phyloP scores from a whole-genome alignment of 2,329 filamentous ascomycete species.

The Penicillium sp. region DNA sequence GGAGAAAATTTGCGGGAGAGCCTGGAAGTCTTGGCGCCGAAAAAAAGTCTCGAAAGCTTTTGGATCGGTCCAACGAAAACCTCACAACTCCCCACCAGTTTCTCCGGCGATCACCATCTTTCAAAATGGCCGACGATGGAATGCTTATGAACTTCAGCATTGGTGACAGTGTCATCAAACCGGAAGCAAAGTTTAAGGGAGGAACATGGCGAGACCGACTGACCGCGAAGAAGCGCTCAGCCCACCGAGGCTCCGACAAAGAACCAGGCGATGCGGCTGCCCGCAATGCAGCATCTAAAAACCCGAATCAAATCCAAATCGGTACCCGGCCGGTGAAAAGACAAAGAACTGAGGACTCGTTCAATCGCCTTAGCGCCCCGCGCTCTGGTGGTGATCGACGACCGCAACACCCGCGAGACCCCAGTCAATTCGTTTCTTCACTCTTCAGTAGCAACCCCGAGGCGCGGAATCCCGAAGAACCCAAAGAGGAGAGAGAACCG shows the following conservation, averaged over 20 bases:
- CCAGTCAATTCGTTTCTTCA: slow-evolving; percentile 75
- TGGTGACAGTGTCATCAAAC: slow-evolving; percentile 63
- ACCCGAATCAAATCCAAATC: slow-evolving; percentile 38
- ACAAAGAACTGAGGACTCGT: slow-evolving; percentile 40
- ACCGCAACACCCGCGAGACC: slow-evolving; percentile 39
- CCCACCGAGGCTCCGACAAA: slow-evolving; percentile 35
- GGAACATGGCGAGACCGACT: slow-evolving; percentile 91
- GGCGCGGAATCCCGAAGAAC: slow-evolving; percentile 57
- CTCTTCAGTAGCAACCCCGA: slow-evolving; percentile 88
- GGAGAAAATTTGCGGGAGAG: slow-evolving; percentile 33
- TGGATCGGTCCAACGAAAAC: slow-evolving; percentile 12
- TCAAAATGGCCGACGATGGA: slow-evolving; percentile 84
- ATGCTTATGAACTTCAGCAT: slow-evolving; percentile 92
- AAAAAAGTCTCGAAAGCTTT: slow-evolving; percentile 27
- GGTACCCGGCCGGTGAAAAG: slow-evolving; percentile 40
- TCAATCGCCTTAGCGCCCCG: slow-evolving; percentile 12
- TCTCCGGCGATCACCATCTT: slow-evolving; percentile 6
- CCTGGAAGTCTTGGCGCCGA: slow-evolving; percentile 23
- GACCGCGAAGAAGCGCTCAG: slow-evolving; percentile 69
- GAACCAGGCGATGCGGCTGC: slow-evolving; percentile 10
- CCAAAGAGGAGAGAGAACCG: slow-evolving; percentile 38
- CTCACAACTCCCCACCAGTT: slow-evolving; percentile 1
- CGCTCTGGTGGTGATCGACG: slow-evolving; percentile 14
- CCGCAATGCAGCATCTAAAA: slow-evolving; percentile 24
- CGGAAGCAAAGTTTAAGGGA: slow-evolving; percentile 69